These are phyloP conservation scores for Fragilariopsis cylindrus DNA, from an alignment of 108 stramenopile species.

Conservation along the genomic window DNA sequence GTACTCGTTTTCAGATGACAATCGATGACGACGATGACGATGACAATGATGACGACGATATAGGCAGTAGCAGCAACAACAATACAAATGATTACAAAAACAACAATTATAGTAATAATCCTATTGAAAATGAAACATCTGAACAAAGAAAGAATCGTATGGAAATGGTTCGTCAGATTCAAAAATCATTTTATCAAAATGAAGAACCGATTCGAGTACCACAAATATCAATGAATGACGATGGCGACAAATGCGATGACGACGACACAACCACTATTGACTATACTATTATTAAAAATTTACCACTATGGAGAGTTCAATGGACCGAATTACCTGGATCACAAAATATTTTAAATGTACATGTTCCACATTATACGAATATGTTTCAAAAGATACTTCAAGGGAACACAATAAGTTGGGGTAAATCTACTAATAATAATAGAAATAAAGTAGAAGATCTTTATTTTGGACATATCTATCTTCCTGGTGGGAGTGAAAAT, in stretches of 20 bases:
- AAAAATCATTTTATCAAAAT: conserved; percentile 26
- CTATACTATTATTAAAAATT: conserved; percentile 1
- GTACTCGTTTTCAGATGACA: too few relatives aligned
- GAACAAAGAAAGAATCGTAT: conserved; percentile 35
- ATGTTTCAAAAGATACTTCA: conserved; percentile 59
- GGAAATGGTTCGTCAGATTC: conserved; percentile 32
- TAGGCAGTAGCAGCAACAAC: too few relatives aligned
- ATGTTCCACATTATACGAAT: conserved; percentile 54
- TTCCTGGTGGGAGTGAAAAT: conserved; percentile 39
- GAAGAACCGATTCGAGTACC: background rate
- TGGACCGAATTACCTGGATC: conserved; percentile 51
- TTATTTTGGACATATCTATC: conserved; percentile 49
- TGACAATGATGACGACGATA: too few relatives aligned
- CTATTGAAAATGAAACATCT: conserved; percentile 24
- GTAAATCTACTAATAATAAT: background rate
- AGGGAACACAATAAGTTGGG: conserved; percentile 36
- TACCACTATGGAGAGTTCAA: conserved; percentile 34
- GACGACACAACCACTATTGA: background rate
- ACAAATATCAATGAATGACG: background rate
- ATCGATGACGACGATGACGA: too few relatives aligned
- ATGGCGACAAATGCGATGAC: background rate
- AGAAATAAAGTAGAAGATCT: background rate
- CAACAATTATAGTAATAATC: background rate
- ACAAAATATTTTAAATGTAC: conserved; percentile 60
- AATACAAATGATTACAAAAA: too few relatives aligned